Percentiles rank a stretch among this genome's conserved stretches.
Evolutionary conservation across 148 eudicot genomes (phyloP).

Genomic region (Vaccinium macrocarpon): DNA sequence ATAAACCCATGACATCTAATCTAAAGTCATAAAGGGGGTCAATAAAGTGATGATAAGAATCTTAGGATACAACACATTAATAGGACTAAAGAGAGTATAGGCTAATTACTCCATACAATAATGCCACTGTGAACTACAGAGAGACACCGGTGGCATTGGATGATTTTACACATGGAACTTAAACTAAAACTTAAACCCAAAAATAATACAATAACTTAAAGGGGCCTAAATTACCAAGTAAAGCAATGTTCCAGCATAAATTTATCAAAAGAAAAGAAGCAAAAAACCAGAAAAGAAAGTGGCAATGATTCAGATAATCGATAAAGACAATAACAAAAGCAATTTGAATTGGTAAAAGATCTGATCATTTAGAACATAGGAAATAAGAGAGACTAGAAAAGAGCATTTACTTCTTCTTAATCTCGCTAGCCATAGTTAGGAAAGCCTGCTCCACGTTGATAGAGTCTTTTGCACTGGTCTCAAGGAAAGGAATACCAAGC

Average conservation of each 20-base stretch:
- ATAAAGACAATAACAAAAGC: not conserved
- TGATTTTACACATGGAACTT: not conserved
- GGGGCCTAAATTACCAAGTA: not conserved
- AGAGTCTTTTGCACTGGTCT: conserved; percentile 95
- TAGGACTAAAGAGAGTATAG: not conserved
- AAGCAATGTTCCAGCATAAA: not conserved
- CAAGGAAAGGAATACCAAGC: conserved; percentile 93
- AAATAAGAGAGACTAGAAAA: not conserved
- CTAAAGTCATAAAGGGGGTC: not conserved
- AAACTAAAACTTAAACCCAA: not conserved
- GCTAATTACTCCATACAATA: not conserved
- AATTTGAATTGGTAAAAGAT: conserved; percentile 8
- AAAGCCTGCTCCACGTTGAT: conserved; percentile 95
- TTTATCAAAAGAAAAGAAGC: not conserved
- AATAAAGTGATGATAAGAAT: conserved; percentile 4
- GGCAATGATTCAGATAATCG: not conserved
- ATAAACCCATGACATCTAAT: not conserved
- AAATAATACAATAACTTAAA: not conserved
- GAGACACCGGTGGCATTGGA: not conserved
- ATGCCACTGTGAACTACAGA: not conserved
- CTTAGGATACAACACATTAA: not conserved
- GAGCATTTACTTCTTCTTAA: conserved; percentile 70
- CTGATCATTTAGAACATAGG: not conserved
- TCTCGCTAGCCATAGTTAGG: conserved; percentile 89
- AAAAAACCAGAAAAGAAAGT: not conserved